A percentile compares a stretch with the other conserved stretches of the same genome.
phyloP scores from a whole-genome alignment of 2,329 filamentous ascomycete genomes.

The Ceratocystis ficicola region DNA sequence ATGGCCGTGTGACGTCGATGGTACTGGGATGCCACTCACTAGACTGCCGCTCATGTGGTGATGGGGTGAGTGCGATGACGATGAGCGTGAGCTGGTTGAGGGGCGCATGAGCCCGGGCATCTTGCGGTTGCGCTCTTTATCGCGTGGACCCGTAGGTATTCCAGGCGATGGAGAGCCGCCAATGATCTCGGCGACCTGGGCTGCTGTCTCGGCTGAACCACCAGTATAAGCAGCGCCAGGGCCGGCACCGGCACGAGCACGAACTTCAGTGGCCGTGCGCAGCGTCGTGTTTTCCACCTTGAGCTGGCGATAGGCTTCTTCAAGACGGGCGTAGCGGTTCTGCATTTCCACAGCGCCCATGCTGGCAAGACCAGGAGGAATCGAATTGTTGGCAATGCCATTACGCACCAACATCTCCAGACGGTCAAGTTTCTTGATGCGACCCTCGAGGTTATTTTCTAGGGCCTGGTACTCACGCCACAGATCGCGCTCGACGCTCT shows the following conservation, averaged over 20 bases:
- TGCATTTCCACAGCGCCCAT: slow-evolving; percentile 31
- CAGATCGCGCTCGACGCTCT: slow-evolving; percentile 76
- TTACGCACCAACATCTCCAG: slow-evolving; percentile 69
- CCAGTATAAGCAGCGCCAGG: slow-evolving; percentile 31
- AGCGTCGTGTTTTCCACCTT: slow-evolving; percentile 60
- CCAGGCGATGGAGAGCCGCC: slow-evolving; percentile 41
- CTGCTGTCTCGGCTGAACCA: slow-evolving; percentile 28
- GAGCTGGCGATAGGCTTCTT: slow-evolving; percentile 49
- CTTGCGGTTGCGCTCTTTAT: slow-evolving; percentile 31
- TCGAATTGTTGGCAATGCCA: slow-evolving; percentile 40
- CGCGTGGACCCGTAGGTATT: slow-evolving; percentile 43
- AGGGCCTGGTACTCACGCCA: slow-evolving; percentile 81
- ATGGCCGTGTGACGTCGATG: slow-evolving; percentile 19
- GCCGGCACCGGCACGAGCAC: slow-evolving; percentile 39
- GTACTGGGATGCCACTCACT: slow-evolving; percentile 15
- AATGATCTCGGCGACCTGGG: slow-evolving; percentile 22
- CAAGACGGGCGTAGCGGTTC: slow-evolving; percentile 41
- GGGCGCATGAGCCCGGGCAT: slow-evolving; percentile 25
- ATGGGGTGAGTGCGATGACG: slow-evolving; percentile 23
- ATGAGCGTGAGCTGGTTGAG: slow-evolving; percentile 27
- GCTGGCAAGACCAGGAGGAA: slow-evolving; percentile 29
- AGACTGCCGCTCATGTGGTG: slow-evolving; percentile 12
- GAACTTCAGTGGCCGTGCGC: slow-evolving; percentile 48
- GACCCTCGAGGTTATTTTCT: slow-evolving; percentile 65
- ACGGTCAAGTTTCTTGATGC: slow-evolving; percentile 74